Percentiles rank a stretch among this genome's conserved stretches.
These are phyloP conservation scores for Gentiana dahurica DNA, from an alignment of 257 asterid genomes.

Conservation along the genomic window DNA sequence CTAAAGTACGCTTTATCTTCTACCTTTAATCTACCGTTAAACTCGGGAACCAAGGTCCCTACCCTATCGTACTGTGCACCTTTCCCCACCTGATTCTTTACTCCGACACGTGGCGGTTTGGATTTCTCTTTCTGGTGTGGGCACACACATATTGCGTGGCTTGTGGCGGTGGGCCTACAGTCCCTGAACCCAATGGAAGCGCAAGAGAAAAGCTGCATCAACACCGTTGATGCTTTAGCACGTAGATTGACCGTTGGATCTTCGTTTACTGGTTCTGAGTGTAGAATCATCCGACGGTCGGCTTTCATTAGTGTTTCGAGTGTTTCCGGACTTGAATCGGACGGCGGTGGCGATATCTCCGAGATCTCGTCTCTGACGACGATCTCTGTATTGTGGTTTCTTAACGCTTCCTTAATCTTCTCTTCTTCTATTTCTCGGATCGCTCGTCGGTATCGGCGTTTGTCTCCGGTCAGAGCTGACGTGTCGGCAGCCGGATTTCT, in stretches of 20 bases:
- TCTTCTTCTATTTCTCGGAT: slow-evolving; percentile 21
- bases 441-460: slow-evolving; percentile 38
- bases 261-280: slow-evolving; percentile 17
- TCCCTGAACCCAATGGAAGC: slow-evolving; percentile 64
- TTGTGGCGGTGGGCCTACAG: slow-evolving; percentile 55
- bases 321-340: slow-evolving; percentile 85
- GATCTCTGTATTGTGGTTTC: slow-evolving; percentile 13
- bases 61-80: slow-evolving; percentile 19
- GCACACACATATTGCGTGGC: slow-evolving; percentile 25
- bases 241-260: slow-evolving; percentile 19
- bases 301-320: slow-evolving; percentile 62
- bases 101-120: slow-evolving; percentile 37
- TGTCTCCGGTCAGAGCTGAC: slow-evolving; percentile 67
- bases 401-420: slow-evolving; percentile 10
- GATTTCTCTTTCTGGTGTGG: slow-evolving; percentile 38
- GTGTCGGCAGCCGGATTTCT: slow-evolving; percentile 47
- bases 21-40: slow-evolving; percentile 20
- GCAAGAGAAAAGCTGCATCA: slow-evolving; percentile 71
- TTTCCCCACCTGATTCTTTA: slow-evolving; percentile 21
- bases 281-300: slow-evolving; percentile 32
- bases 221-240: slow-evolving; percentile 43
- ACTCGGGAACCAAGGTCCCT: slow-evolving; percentile 13
- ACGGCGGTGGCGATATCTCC: slow-evolving; percentile 64
- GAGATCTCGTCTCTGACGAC: slow-evolving; percentile 23
- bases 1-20: slow-evolving; percentile 72